Evolutionary conservation across 2,329 filamentous ascomycete genomes (phyloP).

Genomic region (Coniochaeta hoffmannii): DNA sequence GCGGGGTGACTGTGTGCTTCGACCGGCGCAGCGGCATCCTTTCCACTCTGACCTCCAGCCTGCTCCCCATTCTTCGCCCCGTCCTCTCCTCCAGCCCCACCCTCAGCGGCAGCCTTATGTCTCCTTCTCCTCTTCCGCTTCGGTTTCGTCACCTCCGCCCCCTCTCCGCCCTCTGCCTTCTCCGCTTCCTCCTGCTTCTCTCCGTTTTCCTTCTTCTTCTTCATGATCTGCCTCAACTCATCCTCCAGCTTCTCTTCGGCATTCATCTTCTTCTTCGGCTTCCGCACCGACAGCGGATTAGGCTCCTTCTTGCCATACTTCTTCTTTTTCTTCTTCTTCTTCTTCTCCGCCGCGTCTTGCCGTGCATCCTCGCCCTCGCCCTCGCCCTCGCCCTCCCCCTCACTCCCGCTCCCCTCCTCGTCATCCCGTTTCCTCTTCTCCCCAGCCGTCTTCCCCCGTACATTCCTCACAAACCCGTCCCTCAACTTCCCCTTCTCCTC

Average conservation of each 20-base stretch:
- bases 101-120: conserved; percentile 7
- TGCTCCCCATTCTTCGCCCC: conserved; percentile 2
- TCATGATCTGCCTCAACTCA: neutral
- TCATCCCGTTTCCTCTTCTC: conserved; percentile 38
- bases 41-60: neutral
- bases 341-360: conserved; percentile 12
- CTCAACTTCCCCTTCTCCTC: conserved; percentile 72
- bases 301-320: conserved; percentile 21
- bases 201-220: conserved; percentile 6
- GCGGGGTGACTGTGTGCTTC: neutral
- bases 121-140: conserved; percentile 18
- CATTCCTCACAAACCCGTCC: conserved; percentile 54
- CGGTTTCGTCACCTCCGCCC: conserved; percentile 27
- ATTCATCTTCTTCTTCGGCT: conserved; percentile 22
- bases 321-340: conserved; percentile 25
- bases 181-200: conserved; percentile 13
- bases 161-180: conserved; percentile 17
- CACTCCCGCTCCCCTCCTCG: conserved; percentile 30
- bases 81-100: conserved; percentile 4
- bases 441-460: conserved; percentile 35
- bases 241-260: neutral
- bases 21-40: neutral
- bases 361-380: conserved; percentile 19
- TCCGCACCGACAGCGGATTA: conserved; percentile 26
- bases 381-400: conserved; percentile 31